A percentile compares a stretch with the other conserved stretches of the same genome.
These are phyloP conservation scores for Metschnikowia gelsemii DNA, from an alignment of 805 yeast species.

Conservation along the genomic window DNA sequence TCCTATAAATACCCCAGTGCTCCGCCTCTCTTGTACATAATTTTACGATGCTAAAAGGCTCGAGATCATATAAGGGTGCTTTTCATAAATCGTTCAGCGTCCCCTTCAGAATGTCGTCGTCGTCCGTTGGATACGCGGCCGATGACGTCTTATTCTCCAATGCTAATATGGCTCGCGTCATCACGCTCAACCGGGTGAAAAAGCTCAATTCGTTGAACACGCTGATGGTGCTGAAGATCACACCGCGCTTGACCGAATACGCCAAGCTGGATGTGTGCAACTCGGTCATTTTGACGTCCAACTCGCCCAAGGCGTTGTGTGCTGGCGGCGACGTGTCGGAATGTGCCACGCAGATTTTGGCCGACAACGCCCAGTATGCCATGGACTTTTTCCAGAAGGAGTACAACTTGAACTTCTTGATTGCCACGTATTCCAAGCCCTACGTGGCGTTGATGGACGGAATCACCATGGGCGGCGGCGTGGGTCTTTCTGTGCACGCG, in stretches of 20 bases:
- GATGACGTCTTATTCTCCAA: slow-evolving; percentile 64
- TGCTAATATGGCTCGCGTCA: slow-evolving; percentile 63
- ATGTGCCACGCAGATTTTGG: slow-evolving; percentile 60
- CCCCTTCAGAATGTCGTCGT: slow-evolving; percentile 25
- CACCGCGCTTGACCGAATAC: slow-evolving; percentile 74
- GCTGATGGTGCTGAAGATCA: slow-evolving; percentile 70
- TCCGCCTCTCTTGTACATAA: slow-evolving; percentile 8
- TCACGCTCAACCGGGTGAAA: slow-evolving; percentile 73
- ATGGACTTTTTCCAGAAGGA: slow-evolving; percentile 72
- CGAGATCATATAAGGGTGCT: slow-evolving; percentile 12
- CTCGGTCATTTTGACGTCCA: slow-evolving; percentile 66
- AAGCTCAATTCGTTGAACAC: slow-evolving; percentile 83
- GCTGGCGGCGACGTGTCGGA: slow-evolving; percentile 96
- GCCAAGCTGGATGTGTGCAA: slow-evolving; percentile 65
- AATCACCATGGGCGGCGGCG: slow-evolving; percentile 98
- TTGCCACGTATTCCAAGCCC: slow-evolving; percentile 86
- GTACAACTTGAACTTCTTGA: slow-evolving; percentile 73
- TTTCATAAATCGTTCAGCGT: slow-evolving; percentile 17
- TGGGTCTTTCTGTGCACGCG: slow-evolving; percentile 84
- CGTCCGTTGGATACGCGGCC: slow-evolving; percentile 25
- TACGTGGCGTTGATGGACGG: slow-evolving; percentile 86
- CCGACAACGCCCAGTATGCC: slow-evolving; percentile 48
- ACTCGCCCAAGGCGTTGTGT: slow-evolving; percentile 71
- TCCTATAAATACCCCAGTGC: slow-evolving; percentile 17
- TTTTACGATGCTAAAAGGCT: slow-evolving; percentile 14